Evolutionary conservation across 2,329 filamentous ascomycete genomes (phyloP).

Genomic region (Emericellopsis atlantica): DNA sequence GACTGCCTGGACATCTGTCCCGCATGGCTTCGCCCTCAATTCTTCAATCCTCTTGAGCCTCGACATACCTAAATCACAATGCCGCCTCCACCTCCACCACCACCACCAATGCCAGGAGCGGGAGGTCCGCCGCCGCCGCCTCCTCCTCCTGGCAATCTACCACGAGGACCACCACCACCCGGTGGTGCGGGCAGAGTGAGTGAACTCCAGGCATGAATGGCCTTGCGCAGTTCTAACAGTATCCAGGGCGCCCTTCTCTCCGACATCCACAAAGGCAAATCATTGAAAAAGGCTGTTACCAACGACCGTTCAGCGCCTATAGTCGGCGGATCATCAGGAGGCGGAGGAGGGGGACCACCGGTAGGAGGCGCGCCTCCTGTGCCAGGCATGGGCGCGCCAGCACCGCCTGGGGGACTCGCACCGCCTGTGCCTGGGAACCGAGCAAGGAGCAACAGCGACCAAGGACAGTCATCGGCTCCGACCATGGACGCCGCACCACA

Average conservation of each 20-base stretch:
- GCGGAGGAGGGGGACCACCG: constrained; percentile 37
- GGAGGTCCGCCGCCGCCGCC: constrained; percentile 54
- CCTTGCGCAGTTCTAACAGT: constrained; percentile 4
- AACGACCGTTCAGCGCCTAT: constrained; percentile 85
- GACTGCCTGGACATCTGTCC: too few species aligned
- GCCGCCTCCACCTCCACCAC: constrained; percentile 50
- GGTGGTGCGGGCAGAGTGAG: constrained; percentile 50
- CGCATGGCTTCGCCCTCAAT: not conserved
- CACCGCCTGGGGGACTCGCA: constrained; percentile 51
- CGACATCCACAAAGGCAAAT: constrained; percentile 74
- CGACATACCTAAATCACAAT: not conserved
- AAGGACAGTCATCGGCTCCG: constrained; percentile 28
- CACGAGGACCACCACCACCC: constrained; percentile 36
- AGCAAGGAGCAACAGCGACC: constrained; percentile 75
- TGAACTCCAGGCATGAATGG: not conserved
- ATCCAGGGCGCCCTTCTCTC: constrained; percentile 68
- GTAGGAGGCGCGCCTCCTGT: constrained; percentile 70
- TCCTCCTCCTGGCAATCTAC: constrained; percentile 35
- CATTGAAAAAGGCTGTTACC: constrained; percentile 74
- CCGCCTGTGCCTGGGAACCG: constrained; percentile 61
- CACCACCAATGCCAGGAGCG: constrained; percentile 52
- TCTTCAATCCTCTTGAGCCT: not conserved
- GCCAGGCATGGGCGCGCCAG: constrained; percentile 41
- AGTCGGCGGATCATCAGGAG: constrained; percentile 23
- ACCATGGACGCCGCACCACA: constrained; percentile 58